Evolutionary conservation across 352 stramenopile genomes (phyloP).

Genomic region (Phytophthora fragariaefolia): DNA sequence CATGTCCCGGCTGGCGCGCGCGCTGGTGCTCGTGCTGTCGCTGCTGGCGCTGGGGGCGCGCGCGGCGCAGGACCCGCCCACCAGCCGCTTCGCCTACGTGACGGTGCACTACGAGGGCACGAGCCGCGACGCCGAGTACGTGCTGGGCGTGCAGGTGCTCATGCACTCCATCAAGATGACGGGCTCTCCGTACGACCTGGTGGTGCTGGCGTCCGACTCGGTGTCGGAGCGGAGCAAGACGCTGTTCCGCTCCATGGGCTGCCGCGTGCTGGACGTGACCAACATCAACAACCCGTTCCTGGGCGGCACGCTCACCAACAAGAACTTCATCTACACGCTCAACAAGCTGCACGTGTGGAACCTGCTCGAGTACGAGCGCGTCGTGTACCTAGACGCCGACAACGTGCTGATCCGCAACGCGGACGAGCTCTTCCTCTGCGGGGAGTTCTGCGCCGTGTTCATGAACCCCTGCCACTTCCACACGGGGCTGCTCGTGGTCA

Average conservation of each 20-base stretch:
- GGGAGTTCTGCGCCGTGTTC: conserved; percentile 89
- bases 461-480: conserved; percentile 94
- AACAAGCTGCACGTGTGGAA: conserved; percentile 93
- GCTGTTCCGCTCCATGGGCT: conserved; percentile 84
- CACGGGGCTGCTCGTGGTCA: conserved; percentile 86
- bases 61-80: conserved; percentile 25
- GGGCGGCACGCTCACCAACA: conserved; percentile 78
- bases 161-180: conserved; percentile 90
- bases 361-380: conserved; percentile 89
- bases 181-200: conserved; percentile 81
- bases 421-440: conserved; percentile 89
- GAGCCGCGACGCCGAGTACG: conserved; percentile 83
- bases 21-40: conserved; percentile 39
- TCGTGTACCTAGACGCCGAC: conserved; percentile 92
- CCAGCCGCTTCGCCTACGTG: conserved; percentile 84
- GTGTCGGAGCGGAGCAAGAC: conserved; percentile 78
- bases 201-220: conserved; percentile 87
- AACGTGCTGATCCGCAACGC: conserved; percentile 90
- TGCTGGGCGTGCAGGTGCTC: conserved; percentile 82
- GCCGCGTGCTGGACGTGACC: conserved; percentile 81
- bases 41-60: conserved; percentile 35
- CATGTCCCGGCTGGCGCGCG: conserved; percentile 24
- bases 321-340: conserved; percentile 91
- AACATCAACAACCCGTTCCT: conserved; percentile 91
- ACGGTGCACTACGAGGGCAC: conserved; percentile 90